Base-by-base conservation (phyloP, 805 yeast genomes). In the Cyberlindnera mycetangii region DNA sequence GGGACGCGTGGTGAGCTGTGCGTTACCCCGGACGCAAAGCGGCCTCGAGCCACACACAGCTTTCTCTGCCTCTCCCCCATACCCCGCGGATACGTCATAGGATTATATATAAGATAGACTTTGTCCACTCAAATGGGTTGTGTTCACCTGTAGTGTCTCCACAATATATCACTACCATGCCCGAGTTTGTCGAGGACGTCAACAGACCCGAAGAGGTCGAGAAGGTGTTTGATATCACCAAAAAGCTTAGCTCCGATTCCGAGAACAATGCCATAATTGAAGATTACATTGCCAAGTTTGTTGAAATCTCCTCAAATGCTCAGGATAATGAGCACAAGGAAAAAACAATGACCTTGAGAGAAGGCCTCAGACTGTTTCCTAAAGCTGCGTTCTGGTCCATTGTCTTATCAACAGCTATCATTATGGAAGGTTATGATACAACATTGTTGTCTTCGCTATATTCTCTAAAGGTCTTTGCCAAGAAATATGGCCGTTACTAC, bases 341-440 rank as follows among this genome's bases (percentile, higher is more conserved):
- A 42, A 50, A 53, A 31, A 12, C 7, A 5, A 51, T 53, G 54
- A 19, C 52, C 15, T 33, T 53, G 47, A 44, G 32, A 34, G 55
- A 53, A 37, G 55, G 52, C 20, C 11, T 53, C 7, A 48, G 42
- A 28, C 49, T 50, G n/a, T 53, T 49, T 45, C 52, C 55, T 4
- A 49, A 61, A 42, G 72, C 72, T 7, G 65, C 65, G 9, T 49
- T 61, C 43, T 71, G 73, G 72, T 64, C 72, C 16, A 46, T 68
- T n/a, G 62, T 69, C 12, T 54, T 70, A 44, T 65, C 69, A 8
- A 45, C 62, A 9, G 68, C 71, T 27, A 61, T 69, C 43, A 56
- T 70, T 34, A 67, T 67, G 72, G 72, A 68, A 48, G 75, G 74
- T 41, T 69, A 65, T 52, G 72, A 68, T 45, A 56, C 61, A 19